phyloP scores from a whole-genome alignment of 768 basidiomycete genomes.

The Lyophyllum semitale region DNA sequence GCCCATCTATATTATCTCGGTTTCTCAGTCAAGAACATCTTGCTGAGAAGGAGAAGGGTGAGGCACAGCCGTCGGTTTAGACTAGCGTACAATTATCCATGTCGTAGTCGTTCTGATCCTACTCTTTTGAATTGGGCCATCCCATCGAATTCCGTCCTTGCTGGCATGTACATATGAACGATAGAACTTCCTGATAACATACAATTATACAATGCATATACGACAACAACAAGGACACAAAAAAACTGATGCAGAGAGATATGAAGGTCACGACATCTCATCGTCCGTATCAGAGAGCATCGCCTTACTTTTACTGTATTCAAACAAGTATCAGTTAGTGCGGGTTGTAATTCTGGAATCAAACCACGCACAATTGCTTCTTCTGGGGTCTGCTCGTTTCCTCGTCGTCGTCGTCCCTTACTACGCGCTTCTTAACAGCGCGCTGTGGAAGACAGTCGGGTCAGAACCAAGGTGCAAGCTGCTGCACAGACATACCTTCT shows the following conservation, averaged over 20 bases:
- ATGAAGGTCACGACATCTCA: constrained; percentile 56
- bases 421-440: constrained; percentile 68
- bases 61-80: neutral
- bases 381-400: constrained; percentile 62
- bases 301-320: constrained; percentile 82
- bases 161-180: no score
- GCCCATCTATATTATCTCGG: constrained; percentile 7
- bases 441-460: constrained; percentile 32
- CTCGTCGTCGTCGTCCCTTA: constrained; percentile 82
- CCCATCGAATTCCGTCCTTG: no score
- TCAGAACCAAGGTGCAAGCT: constrained; percentile 20
- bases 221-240: neutral
- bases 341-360: neutral
- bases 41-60: neutral
- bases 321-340: constrained; percentile 8
- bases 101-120: neutral
- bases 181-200: neutral
- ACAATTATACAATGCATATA: constrained; percentile 9
- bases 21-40: constrained; percentile 13
- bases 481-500: constrained; percentile 55
- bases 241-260: neutral
- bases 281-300: constrained; percentile 88
- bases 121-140: no score
- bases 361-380: constrained; percentile 67
- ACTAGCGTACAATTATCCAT: neutral